Base-by-base conservation (phyloP, 306 rosid genomes). In the Ormosia emarginata region DNA sequence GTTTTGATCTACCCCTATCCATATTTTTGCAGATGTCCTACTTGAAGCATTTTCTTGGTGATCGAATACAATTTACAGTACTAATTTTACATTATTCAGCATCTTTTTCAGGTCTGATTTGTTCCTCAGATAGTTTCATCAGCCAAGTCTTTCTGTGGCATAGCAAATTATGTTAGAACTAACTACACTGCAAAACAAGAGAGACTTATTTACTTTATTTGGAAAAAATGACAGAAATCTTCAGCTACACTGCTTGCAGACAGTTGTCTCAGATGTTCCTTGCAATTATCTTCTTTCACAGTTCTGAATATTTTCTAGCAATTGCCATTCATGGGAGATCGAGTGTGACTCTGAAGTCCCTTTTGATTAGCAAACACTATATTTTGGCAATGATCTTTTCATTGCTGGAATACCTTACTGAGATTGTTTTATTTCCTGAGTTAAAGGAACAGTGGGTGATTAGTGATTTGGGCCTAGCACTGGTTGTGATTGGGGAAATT, bases 241-340 rank as follows among this genome's bases (percentile, higher is more conserved):
- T 89, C 79, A 85, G 89, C 80, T 81, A 85, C 85, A 88, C 92
- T 1, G 98, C 91, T 50, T 87, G 39, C 84, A 82, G 85, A 80
- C 99, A 95, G 69, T 82, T 94, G 80, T 84, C 83, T 83, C 92
- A 81, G 86, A 90, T 94, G 94, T 71, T 81, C 62, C 24, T 73
- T 66, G 94, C 94, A 7, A 15, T 91, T 37, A 3, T 83, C 82
- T 90, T 91, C 87, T 94, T 94, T 82, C 98, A 94, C 77, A 11
- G 59, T 86, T 94, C 97, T 15, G 97, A 94, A 86, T 94, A 86
- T 80, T 7, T 90, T 36, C 86, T 95, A 62, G 98, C 99, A 3
- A 34, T 77, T 56, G 70, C 72, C 69, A 30, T 91, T 84, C 99
- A 95, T 49, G 99, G 99, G 74, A 88, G 56, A 68, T 67, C 88